Percentiles rank a stretch among this genome's conserved stretches.
These are phyloP conservation scores for Taiozyma sp. DNA, from an alignment of 1,139 yeast species.

Conservation along the genomic window DNA sequence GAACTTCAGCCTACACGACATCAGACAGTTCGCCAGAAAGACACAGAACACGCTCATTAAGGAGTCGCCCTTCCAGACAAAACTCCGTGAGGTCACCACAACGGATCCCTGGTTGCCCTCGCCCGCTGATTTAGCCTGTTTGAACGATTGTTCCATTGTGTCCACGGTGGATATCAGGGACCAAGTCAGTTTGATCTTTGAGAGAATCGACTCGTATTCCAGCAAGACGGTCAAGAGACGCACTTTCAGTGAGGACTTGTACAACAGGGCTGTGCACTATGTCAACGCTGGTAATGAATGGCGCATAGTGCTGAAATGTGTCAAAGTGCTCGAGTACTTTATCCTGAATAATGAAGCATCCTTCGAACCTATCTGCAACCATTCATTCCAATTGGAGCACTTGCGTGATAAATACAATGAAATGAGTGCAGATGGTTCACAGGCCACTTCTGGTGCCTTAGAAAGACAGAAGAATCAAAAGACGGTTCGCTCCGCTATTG, in stretches of 20 bases:
- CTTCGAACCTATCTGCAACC: not conserved
- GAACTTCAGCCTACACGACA: constrained; percentile 29
- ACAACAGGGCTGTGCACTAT: constrained; percentile 32
- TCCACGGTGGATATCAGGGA: not conserved
- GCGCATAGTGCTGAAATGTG: constrained; percentile 31
- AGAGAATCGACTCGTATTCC: not conserved
- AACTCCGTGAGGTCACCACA: not conserved
- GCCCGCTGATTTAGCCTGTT: not conserved
- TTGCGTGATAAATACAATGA: not conserved
- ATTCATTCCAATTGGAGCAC: not conserved
- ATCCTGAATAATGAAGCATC: constrained; percentile 5
- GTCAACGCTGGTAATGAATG: constrained; percentile 34
- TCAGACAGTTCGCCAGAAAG: constrained; percentile 31
- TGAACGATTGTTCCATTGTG: not conserved
- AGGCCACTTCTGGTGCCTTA: not conserved
- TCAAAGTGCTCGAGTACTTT: constrained; percentile 28
- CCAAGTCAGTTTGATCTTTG: not conserved
- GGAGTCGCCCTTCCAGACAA: constrained; percentile 17
- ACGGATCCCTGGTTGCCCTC: not conserved
- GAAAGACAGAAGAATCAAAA: not conserved
- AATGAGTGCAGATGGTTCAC: not conserved
- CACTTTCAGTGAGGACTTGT: constrained; percentile 9
- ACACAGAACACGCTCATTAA: constrained; percentile 8
- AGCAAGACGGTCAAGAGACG: not conserved
- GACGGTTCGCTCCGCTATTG: not conserved